These are phyloP conservation scores for Bacidia rubella DNA, from an alignment of 495 filamentous ascomycete genomes.

Conservation along the genomic window DNA sequence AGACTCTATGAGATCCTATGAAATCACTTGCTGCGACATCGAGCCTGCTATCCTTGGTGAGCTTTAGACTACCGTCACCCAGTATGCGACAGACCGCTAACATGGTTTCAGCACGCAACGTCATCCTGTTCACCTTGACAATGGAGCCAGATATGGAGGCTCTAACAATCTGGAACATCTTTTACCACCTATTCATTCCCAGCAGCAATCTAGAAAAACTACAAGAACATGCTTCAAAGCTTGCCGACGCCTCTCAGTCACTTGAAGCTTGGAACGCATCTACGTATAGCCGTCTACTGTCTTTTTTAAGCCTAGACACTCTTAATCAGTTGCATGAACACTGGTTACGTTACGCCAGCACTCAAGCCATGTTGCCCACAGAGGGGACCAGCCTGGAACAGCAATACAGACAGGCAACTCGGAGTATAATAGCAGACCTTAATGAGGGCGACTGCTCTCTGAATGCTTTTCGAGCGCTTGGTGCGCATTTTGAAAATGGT, in stretches of 20 bases:
- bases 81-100: neutral
- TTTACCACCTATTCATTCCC: slow-evolving; percentile 37
- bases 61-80: neutral
- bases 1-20: slow-evolving; percentile 9
- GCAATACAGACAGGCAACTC: neutral
- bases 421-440: neutral
- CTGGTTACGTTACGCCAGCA: neutral
- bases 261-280: neutral
- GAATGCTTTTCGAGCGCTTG: neutral
- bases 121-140: slow-evolving; percentile 34
- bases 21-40: slow-evolving; percentile 35
- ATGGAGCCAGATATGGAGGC: slow-evolving; percentile 22
- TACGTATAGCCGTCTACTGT: neutral
- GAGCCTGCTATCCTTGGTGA: slow-evolving; percentile 35
- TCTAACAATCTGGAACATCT: slow-evolving; percentile 36
- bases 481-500: neutral
- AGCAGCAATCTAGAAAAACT: slow-evolving; percentile 23
- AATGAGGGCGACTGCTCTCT: neutral
- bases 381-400: neutral
- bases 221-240: slow-evolving; percentile 25
- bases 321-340: neutral
- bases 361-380: neutral
- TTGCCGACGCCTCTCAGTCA: slow-evolving; percentile 22
- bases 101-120: slow-evolving; percentile 33
- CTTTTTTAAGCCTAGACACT: neutral